Evolutionary conservation across 805 yeast species (phyloP).

Genomic region (Jamesozyma lodderae): DNA sequence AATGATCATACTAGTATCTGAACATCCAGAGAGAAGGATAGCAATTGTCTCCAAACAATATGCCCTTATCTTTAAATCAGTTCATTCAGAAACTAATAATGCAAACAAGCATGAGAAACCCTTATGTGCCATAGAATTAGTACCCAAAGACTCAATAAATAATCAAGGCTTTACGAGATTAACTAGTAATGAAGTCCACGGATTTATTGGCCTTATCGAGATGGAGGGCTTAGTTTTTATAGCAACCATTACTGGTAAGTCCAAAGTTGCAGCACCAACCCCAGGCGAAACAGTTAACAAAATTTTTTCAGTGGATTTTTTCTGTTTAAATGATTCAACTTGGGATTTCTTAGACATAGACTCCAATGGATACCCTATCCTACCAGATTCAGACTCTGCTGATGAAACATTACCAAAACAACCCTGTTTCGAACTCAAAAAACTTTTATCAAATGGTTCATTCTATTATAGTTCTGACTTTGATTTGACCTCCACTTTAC

Average conservation of each 20-base stretch:
- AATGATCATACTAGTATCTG: constrained; percentile 24
- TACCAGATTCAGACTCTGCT: constrained; percentile 31
- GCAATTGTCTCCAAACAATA: constrained; percentile 32
- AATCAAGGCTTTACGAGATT: constrained; percentile 35
- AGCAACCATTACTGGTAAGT: constrained; percentile 69
- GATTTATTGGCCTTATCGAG: constrained; percentile 75
- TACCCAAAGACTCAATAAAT: constrained; percentile 32
- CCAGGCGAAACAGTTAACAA: constrained; percentile 71
- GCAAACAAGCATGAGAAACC: constrained; percentile 22
- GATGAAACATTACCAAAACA: constrained; percentile 41
- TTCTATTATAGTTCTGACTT: constrained; percentile 89
- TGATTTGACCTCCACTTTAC: constrained; percentile 82
- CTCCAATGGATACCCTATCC: constrained; percentile 54
- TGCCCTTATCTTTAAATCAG: constrained; percentile 39
- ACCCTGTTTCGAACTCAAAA: constrained; percentile 75
- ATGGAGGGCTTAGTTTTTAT: constrained; percentile 60
- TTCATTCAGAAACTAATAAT: constrained; percentile 19
- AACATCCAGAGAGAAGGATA: constrained; percentile 24
- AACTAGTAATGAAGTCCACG: constrained; percentile 41
- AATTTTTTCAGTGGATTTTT: constrained; percentile 79
- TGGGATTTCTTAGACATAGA: constrained; percentile 80
- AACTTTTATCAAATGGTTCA: constrained; percentile 75
- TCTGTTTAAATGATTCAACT: constrained; percentile 55
- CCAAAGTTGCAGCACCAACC: constrained; percentile 74
- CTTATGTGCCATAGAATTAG: constrained; percentile 42